phyloP scores from a whole-genome alignment of 768 basidiomycete genomes.

The Suillus variegatus region DNA sequence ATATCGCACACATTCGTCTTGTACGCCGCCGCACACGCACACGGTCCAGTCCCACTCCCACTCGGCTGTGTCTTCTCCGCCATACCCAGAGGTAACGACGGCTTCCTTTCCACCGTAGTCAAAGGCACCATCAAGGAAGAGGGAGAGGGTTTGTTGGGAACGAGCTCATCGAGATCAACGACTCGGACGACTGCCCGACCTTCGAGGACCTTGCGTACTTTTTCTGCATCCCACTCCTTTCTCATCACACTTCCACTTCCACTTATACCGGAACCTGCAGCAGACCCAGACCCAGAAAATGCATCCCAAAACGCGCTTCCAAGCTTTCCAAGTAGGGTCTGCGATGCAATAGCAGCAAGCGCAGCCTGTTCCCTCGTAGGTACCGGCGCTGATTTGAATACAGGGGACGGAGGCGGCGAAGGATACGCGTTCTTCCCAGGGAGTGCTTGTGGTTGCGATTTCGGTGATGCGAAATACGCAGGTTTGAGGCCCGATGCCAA shows the following conservation, averaged over 20 bases:
- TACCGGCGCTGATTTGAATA: slow-evolving; percentile 19
- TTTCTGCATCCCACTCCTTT: slow-evolving; percentile 67
- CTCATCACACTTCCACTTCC: slow-evolving; percentile 7
- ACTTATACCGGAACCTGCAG: neutral
- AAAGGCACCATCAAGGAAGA: neutral
- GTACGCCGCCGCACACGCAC: slow-evolving; percentile 13
- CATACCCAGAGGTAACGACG: neutral
- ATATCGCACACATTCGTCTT: slow-evolving; percentile 38
- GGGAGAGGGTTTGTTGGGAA: neutral
- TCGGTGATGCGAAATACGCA: slow-evolving; percentile 30
- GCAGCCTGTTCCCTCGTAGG: slow-evolving; percentile 35
- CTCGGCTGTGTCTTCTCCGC: slow-evolving; percentile 8
- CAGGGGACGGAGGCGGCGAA: slow-evolving; percentile 47
- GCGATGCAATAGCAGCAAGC: slow-evolving; percentile 70
- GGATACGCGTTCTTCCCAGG: slow-evolving; percentile 33
- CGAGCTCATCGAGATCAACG: slow-evolving; percentile 66
- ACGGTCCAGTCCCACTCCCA: slow-evolving; percentile 17
- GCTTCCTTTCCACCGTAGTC: neutral
- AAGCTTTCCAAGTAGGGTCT: slow-evolving; percentile 72
- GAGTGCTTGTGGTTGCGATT: slow-evolving; percentile 27
- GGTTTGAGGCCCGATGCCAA: slow-evolving; percentile 45
- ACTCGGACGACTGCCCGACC: slow-evolving; percentile 79
- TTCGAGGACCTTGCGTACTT: slow-evolving; percentile 78
- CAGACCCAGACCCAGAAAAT: slow-evolving; percentile 54
- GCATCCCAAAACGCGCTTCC: slow-evolving; percentile 88